A percentile compares a stretch with the other conserved stretches of the same genome.
Conservation (phyloP, 1,284 basidiomycete species). For the Trametes hirsuta region DNA sequence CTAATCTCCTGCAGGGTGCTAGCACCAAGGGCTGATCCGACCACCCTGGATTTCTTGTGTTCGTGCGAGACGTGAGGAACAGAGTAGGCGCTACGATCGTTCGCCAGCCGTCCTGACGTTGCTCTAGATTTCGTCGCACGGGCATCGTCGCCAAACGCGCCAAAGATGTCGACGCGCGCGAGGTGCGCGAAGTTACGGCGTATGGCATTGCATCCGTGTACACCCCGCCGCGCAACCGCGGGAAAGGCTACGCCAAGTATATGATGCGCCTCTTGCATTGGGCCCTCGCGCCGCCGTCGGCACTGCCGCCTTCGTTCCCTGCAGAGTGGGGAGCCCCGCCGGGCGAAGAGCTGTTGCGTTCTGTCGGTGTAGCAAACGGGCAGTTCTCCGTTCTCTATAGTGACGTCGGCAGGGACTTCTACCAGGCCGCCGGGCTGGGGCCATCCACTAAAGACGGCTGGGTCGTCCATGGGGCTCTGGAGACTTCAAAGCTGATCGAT, state of each 20-base stretch:
- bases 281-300: conserved; percentile 38
- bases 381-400: conserved; percentile 64
- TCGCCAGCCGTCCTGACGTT: background rate
- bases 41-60: conserved; percentile 45
- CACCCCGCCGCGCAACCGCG: conserved; percentile 44
- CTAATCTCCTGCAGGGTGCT: conserved; percentile 39
- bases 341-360: conserved; percentile 9
- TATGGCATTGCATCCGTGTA: conserved; percentile 50
- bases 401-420: conserved; percentile 62
- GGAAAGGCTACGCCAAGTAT: conserved; percentile 48
- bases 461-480: conserved; percentile 43
- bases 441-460: conserved; percentile 47
- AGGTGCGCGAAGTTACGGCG: conserved; percentile 31
- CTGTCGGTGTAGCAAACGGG: conserved; percentile 33
- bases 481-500: conserved; percentile 45
- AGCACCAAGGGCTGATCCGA: conserved; percentile 31
- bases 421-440: conserved; percentile 46
- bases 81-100: too few relatives aligned
- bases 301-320: conserved; percentile 40
- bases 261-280: conserved; percentile 56
- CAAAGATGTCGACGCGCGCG: conserved; percentile 5
- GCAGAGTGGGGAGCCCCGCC: conserved; percentile 43
- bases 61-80: conserved; percentile 47
- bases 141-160: conserved; percentile 26
- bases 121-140: conserved; percentile 33